Evolutionary conservation across 2,329 filamentous ascomycete genomes (phyloP).

Genomic region (Trichoderma oligosporum): DNA sequence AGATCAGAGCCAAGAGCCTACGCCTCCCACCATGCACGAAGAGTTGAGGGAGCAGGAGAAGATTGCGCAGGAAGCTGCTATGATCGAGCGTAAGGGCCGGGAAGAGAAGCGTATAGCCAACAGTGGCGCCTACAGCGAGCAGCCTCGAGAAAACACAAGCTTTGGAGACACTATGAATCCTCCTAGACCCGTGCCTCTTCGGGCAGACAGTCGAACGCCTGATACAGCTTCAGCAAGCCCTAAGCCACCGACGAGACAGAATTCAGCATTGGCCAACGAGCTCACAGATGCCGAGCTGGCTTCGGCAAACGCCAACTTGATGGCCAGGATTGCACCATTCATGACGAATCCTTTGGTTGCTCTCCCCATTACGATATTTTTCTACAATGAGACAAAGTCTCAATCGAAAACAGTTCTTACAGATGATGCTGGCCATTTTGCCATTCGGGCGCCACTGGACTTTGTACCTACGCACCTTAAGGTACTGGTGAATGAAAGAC

Average conservation of each 20-base stretch:
- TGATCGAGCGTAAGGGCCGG: slow-evolving; percentile 69
- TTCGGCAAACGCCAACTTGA: slow-evolving; percentile 78
- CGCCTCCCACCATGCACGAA: slow-evolving; percentile 38
- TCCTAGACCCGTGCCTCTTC: background rate
- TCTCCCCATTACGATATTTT: slow-evolving; percentile 84
- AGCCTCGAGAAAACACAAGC: slow-evolving; percentile 46
- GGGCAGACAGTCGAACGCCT: slow-evolving; percentile 27
- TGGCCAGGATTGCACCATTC: slow-evolving; percentile 84
- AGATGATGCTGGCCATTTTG: slow-evolving; percentile 86
- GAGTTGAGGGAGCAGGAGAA: slow-evolving; percentile 56
- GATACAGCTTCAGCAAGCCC: slow-evolving; percentile 45
- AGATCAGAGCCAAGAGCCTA: slow-evolving; percentile 27
- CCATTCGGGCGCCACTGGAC: slow-evolving; percentile 71
- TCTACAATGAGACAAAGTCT: slow-evolving; percentile 82
- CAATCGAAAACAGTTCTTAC: slow-evolving; percentile 82
- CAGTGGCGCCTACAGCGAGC: slow-evolving; percentile 71
- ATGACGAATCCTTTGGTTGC: slow-evolving; percentile 77
- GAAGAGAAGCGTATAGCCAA: slow-evolving; percentile 67
- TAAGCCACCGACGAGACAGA: slow-evolving; percentile 36
- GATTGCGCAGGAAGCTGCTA: slow-evolving; percentile 70
- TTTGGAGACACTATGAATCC: slow-evolving; percentile 23
- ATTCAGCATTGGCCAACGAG: slow-evolving; percentile 44
- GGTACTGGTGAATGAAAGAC: slow-evolving; percentile 77
- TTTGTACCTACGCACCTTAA: slow-evolving; percentile 89
- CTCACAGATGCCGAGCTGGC: slow-evolving; percentile 73